Base-by-base conservation (phyloP, 345 rosid species). In the Eucalyptus globulus region DNA sequence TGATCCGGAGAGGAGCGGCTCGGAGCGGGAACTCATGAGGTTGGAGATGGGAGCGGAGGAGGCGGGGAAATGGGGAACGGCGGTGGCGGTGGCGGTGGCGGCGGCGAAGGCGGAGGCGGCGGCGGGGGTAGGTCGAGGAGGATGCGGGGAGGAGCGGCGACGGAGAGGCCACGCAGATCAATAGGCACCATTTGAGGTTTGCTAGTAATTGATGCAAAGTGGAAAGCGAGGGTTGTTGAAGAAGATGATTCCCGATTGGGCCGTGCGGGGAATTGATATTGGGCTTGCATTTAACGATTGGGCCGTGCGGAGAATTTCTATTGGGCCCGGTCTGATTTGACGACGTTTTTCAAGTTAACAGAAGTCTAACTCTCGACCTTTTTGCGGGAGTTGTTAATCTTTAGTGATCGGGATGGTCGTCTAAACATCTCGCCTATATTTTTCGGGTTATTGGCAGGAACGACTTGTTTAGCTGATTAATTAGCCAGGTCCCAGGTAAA, bases 391-490 rank as follows among this genome's bases (percentile, higher is more conserved):
- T 29, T 29, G 19, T 29, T 29, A 10, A 5, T 14, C 16, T 15
- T 29, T 29, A 14, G 37, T 15, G 76, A 15, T 65, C 76, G 34
- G 76, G 40, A 65, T 65, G 40, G 11, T 17, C 21, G 17, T n/a
- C 76, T n/a, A n/a, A 15, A 65, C 11, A 65, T n/a, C 37, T 65
- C 37, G 8, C 76, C 37, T 65, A 14, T 9, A 14, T n/a, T 65
- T 14, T 7, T 8, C 6, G 3, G 19, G 9, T 65, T n/a, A n/a
- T 65, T n/a, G 76, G 76, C 6, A 15, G 76, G 76, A 65, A n/a
- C 21, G 37, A 1, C 37, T n/a, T n/a, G 4, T n/a, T 65, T 65
- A 0, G 21, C 37, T 0, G 10, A 65, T 65, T 65, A n/a, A 65
- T 65, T n/a, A n/a, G 3, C 37, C 40, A 9, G 11, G 76, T 37